Base-by-base conservation (phyloP, 2,329 filamentous ascomycete species). In the Nothopassalora personata region DNA sequence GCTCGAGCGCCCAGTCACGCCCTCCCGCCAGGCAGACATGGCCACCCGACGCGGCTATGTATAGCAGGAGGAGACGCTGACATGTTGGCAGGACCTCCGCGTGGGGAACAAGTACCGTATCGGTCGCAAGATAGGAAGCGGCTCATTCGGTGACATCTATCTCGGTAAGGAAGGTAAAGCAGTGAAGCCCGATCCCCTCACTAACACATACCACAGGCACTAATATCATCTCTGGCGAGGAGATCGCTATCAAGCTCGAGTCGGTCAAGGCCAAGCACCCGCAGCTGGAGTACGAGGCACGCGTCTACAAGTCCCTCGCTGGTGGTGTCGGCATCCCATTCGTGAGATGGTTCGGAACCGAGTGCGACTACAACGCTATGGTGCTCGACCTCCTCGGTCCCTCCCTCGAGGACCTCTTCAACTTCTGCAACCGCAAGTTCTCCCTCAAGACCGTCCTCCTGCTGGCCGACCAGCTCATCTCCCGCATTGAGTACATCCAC, bases 361-460 rank as follows among this genome's bases (percentile, higher is more conserved):
- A 99, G 80, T 97, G 93, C 78, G 94, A 97, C 81, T 97, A 99
- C 86, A 97, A 99, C 79, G 94, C 94, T 76, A 97, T 99, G 94
- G 94, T 99, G 54, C 86, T 97, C 66, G 94, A 99, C 73, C 87
- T 99, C 28, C 89, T 99, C 59, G 94, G 94, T 43, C 94, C 94
- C 67, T 94, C 89, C 72, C 80, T 99, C 77, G 94, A 99, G 79
- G 94, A 99, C 74, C 84, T 99, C 34, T 99, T 99, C 90, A 97
- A 99, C 85, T 97, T 97, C 78, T 99, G 94, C 86, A 97, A 97
- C 86, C 89, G 94, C 77, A 97, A 97, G 77, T 99, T 97, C 82
- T 97, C 94, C 11, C 81, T 99, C 68, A 99, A 99, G 88, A 99
- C 94, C 0, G 94, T 99, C 30, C 84, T 99, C 47, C 86, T 99